These are phyloP conservation scores for Patellifolia procumbens DNA, from an alignment of 179 eudicot genomes.

Conservation along the genomic window DNA sequence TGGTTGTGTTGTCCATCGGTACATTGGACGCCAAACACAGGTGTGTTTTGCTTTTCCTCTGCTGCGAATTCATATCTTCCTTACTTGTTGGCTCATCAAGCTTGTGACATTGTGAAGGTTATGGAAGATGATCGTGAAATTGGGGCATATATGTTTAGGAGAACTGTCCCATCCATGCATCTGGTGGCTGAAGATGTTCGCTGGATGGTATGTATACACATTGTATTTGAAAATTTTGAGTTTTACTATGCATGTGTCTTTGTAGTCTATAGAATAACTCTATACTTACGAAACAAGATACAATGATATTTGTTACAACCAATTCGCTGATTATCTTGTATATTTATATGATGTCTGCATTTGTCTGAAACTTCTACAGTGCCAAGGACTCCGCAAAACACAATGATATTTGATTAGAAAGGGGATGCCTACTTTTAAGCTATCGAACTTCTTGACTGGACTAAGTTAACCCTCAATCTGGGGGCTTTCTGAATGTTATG, in stretches of 20 bases:
- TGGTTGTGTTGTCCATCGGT: conserved; percentile 88
- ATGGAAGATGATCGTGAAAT: conserved; percentile 99
- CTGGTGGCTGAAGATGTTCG: conserved; percentile 88
- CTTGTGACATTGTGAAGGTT: conserved; percentile 53
- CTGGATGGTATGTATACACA: conserved; percentile 65
- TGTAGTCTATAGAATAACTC: neutral
- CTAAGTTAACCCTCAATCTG: neutral
- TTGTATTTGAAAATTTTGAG: neutral
- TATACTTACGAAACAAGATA: too few relatives aligned
- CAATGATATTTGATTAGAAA: neutral
- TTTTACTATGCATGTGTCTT: neutral
- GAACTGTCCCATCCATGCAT: conserved; percentile 95
- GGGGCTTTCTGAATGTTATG: neutral
- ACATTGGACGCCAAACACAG: conserved; percentile 96
- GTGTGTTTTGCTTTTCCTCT: conserved; percentile 36
- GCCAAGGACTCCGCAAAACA: too few relatives aligned
- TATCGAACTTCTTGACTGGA: neutral
- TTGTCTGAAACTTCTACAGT: neutral
- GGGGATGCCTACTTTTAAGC: neutral
- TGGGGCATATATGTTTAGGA: conserved; percentile 96
- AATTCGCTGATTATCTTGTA: neutral
- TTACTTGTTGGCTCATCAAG: conserved; percentile 12
- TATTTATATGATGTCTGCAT: too few relatives aligned
- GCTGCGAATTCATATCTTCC: neutral
- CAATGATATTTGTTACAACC: too few relatives aligned